A percentile compares a stretch with the other conserved stretches of the same genome.
These are phyloP conservation scores for Rhododendron simsii DNA, from an alignment of 148 eudicot genomes.

Conservation along the genomic window DNA sequence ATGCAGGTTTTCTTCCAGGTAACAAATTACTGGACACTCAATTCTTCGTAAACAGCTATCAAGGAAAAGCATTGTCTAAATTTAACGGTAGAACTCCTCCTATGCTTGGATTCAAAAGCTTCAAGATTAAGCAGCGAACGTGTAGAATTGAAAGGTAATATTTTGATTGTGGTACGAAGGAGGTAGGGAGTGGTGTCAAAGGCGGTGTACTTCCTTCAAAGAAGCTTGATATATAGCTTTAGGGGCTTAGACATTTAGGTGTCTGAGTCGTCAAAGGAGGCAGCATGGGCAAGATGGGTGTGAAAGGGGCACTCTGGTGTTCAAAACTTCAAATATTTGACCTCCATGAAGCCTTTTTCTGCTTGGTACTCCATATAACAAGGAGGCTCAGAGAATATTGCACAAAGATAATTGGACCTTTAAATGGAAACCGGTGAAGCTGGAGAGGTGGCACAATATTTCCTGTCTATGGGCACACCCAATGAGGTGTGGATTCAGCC, in stretches of 20 bases:
- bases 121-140: not conserved
- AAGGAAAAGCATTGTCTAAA: not conserved
- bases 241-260: not conserved
- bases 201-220: not conserved
- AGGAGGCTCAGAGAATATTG: not conserved
- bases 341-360: not conserved
- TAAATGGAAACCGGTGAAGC: not conserved
- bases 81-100: not conserved
- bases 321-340: not conserved
- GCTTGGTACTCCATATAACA: not conserved
- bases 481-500: not conserved
- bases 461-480: not conserved
- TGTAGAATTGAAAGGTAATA: not conserved
- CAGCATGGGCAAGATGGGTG: not conserved
- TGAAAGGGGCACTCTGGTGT: not conserved
- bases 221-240: not conserved
- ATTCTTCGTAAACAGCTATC: not conserved
- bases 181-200: not conserved
- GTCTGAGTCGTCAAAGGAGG: not conserved
- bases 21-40: not conserved
- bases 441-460: not conserved
- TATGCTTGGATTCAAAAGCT: not conserved
- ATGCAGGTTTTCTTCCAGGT: not conserved
- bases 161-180: not conserved
- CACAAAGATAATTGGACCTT: not conserved